Percentiles rank a stretch among this genome's conserved stretches.
Conservation (phyloP, 805 yeast species). For the Hanseniaspora opuntiae region DNA sequence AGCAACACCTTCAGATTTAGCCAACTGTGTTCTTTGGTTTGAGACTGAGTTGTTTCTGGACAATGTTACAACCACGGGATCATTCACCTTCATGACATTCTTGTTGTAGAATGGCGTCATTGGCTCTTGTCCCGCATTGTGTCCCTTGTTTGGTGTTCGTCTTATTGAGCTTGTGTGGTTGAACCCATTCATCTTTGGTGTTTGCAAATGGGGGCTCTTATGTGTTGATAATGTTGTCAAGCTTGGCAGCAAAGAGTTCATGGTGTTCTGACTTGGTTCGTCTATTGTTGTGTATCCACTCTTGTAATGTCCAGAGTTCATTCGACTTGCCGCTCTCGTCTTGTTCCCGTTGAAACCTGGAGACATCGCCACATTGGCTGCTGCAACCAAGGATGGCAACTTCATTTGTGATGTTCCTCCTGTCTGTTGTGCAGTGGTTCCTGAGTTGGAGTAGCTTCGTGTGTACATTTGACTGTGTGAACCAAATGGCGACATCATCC, state of each 20-base stretch:
- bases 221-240: slow-evolving; percentile 2
- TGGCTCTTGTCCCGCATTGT: slow-evolving; percentile 24
- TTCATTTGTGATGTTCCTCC: background rate
- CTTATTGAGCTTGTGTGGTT: background rate
- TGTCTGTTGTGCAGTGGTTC: background rate
- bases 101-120: slow-evolving; percentile 9
- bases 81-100: background rate
- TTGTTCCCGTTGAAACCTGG: background rate
- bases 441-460: background rate
- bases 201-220: background rate
- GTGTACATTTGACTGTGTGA: background rate
- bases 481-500: slow-evolving; percentile 12
- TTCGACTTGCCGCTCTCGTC: background rate
- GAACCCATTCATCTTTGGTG: background rate
- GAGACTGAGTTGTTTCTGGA: background rate
- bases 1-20: background rate
- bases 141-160: slow-evolving; percentile 15
- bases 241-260: slow-evolving; percentile 1
- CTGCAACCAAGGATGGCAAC: slow-evolving; percentile 5
- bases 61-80: background rate
- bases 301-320: background rate
- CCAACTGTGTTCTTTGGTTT: background rate
- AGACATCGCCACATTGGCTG: slow-evolving; percentile 5
- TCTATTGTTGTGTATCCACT: background rate
- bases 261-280: background rate